phyloP scores from a whole-genome alignment of 345 rosid species.

The Isatis tinctoria region DNA sequence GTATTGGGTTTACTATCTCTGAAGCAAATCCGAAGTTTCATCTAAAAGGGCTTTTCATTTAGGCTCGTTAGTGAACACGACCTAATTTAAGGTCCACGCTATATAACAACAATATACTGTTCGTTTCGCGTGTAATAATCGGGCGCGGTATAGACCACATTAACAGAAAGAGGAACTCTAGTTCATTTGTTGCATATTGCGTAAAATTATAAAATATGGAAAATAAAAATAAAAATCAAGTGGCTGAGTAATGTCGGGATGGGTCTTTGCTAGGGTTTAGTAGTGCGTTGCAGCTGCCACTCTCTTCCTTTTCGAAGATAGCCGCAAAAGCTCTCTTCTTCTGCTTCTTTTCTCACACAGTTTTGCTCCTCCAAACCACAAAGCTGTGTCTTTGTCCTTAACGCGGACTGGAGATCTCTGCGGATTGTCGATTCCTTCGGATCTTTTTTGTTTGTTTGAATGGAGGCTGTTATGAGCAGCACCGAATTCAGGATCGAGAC shows the following conservation, averaged over 20 bases:
- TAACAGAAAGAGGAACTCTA: background rate
- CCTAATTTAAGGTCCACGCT: background rate
- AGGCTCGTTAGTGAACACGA: background rate
- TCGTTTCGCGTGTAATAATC: conserved; percentile 4
- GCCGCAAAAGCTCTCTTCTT: conserved; percentile 40
- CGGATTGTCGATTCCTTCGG: background rate
- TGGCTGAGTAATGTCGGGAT: background rate
- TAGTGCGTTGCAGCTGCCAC: conserved; percentile 22
- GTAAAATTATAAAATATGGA: background rate
- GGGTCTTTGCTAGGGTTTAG: conserved; percentile 59
- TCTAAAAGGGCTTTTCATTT: background rate
- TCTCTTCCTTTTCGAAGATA: conserved; percentile 31
- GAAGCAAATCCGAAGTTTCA: background rate
- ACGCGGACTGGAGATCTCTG: background rate
- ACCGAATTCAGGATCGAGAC: conserved; percentile 20
- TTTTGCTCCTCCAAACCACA: background rate
- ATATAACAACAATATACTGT: background rate
- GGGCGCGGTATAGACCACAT: conserved; percentile 12
- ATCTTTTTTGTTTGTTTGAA: background rate
- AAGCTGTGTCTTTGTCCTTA: background rate
- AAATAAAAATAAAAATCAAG: background rate
- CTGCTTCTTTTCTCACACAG: conserved; percentile 6
- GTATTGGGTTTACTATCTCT: background rate
- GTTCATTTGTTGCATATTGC: background rate
- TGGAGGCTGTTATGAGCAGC: conserved; percentile 29